These are phyloP conservation scores for Clonostachys byssicola DNA, from an alignment of 2,329 filamentous ascomycete genomes.

Conservation along the genomic window DNA sequence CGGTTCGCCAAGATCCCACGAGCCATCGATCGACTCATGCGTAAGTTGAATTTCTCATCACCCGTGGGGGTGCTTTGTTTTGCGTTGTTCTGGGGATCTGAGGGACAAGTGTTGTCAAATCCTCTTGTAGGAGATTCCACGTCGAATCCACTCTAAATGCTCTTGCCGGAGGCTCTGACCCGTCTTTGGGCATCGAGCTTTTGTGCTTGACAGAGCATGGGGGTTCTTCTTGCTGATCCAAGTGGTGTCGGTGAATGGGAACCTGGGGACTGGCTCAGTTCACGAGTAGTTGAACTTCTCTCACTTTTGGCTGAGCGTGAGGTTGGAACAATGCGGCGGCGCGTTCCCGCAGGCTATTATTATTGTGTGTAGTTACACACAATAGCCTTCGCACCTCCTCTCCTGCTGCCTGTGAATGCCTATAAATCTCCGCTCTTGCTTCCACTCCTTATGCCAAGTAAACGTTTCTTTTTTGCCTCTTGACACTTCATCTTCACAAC, in stretches of 20 bases:
- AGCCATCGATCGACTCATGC: slow-evolving; percentile 71
- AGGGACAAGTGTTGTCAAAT: not conserved
- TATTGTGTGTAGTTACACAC: too few species aligned
- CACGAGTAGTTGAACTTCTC: too few species aligned
- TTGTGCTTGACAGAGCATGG: too few species aligned
- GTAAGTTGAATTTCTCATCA: slow-evolving; percentile 53
- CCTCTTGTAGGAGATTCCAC: not conserved
- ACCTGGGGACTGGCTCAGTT: too few species aligned
- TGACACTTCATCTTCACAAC: not conserved
- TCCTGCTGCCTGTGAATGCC: too few species aligned
- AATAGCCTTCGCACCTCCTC: too few species aligned
- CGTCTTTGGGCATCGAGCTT: not conserved
- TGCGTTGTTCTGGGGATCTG: not conserved
- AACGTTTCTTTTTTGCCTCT: not conserved
- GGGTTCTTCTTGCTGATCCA: too few species aligned
- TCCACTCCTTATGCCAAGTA: not conserved
- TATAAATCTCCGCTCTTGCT: not conserved
- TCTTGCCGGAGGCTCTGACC: not conserved
- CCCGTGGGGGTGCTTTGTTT: slow-evolving; percentile 1
- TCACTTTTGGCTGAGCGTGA: too few species aligned
- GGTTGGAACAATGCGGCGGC: too few species aligned
- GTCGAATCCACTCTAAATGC: not conserved
- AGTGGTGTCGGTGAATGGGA: too few species aligned
- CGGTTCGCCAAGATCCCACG: slow-evolving; percentile 64
- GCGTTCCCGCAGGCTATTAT: too few species aligned